A percentile compares a stretch with the other conserved stretches of the same genome.
Conservation (phyloP, 345 rosid genomes). For the Odontarrhena argentea region DNA sequence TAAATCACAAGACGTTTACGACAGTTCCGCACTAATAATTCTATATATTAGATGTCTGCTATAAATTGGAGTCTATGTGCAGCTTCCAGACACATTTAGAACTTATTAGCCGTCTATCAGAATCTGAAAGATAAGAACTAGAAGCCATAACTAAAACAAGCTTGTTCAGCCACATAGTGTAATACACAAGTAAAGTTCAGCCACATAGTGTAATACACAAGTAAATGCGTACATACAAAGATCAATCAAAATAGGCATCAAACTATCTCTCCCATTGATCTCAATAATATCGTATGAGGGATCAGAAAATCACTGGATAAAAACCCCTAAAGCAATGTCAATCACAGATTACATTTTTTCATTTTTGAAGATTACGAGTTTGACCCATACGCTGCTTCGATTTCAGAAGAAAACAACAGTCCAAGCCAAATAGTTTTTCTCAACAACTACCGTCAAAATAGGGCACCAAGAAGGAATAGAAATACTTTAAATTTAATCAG, state of each 20-base stretch:
- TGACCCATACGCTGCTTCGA: neutral
- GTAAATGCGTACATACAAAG: neutral
- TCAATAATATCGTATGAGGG: neutral
- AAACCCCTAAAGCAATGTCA: constrained; percentile 4
- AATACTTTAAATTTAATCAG: constrained; percentile 18
- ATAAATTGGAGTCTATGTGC: constrained; percentile 21
- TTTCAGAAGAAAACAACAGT: constrained; percentile 22
- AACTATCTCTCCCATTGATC: constrained; percentile 8
- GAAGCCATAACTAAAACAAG: neutral
- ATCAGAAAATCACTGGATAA: constrained; percentile 9
- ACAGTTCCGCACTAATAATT: neutral
- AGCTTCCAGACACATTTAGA: constrained; percentile 15
- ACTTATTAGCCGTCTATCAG: constrained; percentile 17
- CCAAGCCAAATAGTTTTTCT: constrained; percentile 9
- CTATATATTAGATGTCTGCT: constrained; percentile 1
- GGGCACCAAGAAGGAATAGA: constrained; percentile 21
- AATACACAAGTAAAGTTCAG: neutral
- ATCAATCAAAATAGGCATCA: neutral
- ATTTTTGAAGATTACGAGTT: neutral
- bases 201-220: too few relatives aligned
- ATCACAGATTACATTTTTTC: neutral
- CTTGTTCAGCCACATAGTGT: constrained; percentile 24
- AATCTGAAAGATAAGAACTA: constrained; percentile 14
- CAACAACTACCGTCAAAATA: constrained; percentile 22
- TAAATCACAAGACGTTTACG: constrained; percentile 28